Percentiles rank a stretch among this genome's conserved stretches.
Conservation (phyloP, 805 yeast species). For the Lipomyces kockii region DNA sequence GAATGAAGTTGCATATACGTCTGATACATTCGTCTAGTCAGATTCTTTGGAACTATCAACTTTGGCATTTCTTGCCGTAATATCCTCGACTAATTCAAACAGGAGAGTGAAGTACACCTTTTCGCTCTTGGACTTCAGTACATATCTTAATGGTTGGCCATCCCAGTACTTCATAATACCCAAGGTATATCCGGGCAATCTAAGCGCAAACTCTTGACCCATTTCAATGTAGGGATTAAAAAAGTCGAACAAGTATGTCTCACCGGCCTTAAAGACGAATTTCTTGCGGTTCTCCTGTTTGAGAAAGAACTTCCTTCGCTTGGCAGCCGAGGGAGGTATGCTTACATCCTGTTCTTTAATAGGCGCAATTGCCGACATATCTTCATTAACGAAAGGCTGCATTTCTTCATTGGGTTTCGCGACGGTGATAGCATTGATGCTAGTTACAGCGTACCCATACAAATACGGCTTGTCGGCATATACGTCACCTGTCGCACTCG, state of each 20-base stretch:
- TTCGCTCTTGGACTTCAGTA: conserved; percentile 42
- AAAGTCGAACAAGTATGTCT: conserved; percentile 56
- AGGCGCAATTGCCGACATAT: conserved; percentile 6
- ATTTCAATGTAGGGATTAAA: conserved; percentile 57
- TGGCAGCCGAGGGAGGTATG: conserved; percentile 38
- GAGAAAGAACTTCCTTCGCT: conserved; percentile 55
- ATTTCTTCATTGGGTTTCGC: conserved; percentile 4
- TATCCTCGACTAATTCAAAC: conserved; percentile 35
- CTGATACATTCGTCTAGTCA: neutral
- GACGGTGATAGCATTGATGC: conserved; percentile 56
- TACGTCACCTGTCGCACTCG: conserved; percentile 67
- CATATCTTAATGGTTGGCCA: conserved; percentile 47
- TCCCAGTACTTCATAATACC: conserved; percentile 47
- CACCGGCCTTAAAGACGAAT: conserved; percentile 50
- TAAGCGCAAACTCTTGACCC: conserved; percentile 56
- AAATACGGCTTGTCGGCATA: conserved; percentile 64
- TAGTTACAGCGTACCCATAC: conserved; percentile 64
- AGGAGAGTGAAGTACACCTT: conserved; percentile 40
- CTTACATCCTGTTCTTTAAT: neutral
- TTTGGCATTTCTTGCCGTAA: neutral
- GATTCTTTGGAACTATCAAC: neutral
- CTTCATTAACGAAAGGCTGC: conserved; percentile 24
- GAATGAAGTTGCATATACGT: neutral
- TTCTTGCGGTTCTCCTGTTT: conserved; percentile 47
- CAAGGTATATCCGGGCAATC: conserved; percentile 55